phyloP scores from a whole-genome alignment of 306 rosid genomes.

The Begonia masoniana region DNA sequence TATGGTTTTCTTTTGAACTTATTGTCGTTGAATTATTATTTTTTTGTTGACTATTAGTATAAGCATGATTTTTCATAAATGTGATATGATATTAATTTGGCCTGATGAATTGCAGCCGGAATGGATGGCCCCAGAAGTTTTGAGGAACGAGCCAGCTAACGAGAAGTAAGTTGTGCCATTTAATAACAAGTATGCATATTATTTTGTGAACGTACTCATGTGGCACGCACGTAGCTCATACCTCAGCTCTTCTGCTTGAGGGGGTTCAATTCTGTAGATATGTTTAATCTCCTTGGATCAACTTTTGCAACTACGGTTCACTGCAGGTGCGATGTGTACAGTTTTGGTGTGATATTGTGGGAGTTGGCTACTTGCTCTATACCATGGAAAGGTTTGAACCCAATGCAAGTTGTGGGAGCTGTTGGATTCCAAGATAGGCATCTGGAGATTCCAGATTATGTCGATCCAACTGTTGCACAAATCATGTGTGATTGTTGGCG shows the following conservation, averaged over 20 bases:
- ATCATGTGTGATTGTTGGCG: conserved; percentile 93
- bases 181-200: no score
- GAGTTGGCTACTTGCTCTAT: conserved; percentile 58
- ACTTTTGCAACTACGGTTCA: not conserved
- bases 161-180: conserved; percentile 48
- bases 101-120: conserved; percentile 65
- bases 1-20: no score
- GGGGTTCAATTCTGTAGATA: no score
- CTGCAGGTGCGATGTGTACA: conserved; percentile 97
- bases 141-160: conserved; percentile 79
- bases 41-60: no score
- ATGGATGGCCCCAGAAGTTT: conserved; percentile 31
- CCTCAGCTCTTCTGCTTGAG: no score
- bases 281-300: no score
- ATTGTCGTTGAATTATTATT: no score
- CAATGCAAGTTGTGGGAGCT: conserved; percentile 99
- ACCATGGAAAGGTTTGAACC: conserved; percentile 98
- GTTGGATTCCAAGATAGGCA: conserved; percentile 97
- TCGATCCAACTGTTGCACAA: conserved; percentile 66
- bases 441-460: conserved; percentile 81
- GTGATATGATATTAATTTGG: conserved; percentile 3
- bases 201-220: no score
- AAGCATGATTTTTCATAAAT: no score
- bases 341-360: conserved; percentile 98
- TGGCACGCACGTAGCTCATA: no score